Percentiles rank a stretch among this genome's conserved stretches.
These are phyloP conservation scores for Picea abies DNA, from an alignment of 83 land plant genomes.

Conservation along the genomic window DNA sequence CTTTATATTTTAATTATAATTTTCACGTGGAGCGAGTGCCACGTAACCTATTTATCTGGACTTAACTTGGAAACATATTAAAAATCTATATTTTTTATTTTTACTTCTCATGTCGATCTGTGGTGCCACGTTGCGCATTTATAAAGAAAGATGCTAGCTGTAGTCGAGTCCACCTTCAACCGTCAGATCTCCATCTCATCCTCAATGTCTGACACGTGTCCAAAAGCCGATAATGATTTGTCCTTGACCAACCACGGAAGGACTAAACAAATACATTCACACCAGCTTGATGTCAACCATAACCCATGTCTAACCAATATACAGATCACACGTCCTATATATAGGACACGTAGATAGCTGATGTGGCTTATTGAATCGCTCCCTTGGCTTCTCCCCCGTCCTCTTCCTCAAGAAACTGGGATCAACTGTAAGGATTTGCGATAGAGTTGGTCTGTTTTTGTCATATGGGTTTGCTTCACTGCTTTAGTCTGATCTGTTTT, in stretches of 20 bases:
- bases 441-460: not conserved
- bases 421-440: not conserved
- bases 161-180: not conserved
- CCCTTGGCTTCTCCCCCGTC: not conserved
- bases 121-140: slow-evolving; percentile 8
- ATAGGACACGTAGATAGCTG: slow-evolving; percentile 16
- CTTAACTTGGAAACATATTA: too few species aligned
- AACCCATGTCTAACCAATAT: not conserved
- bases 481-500: too few species aligned
- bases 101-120: not conserved
- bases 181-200: slow-evolving; percentile 11
- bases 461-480: not conserved
- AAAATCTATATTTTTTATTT: too few species aligned
- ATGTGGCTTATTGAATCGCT: not conserved
- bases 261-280: not conserved
- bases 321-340: not conserved
- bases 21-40: too few species aligned
- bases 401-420: not conserved
- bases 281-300: too few species aligned
- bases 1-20: too few species aligned
- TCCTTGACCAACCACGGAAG: not conserved
- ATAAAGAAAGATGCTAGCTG: not conserved
- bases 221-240: not conserved
- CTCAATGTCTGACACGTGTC: not conserved
- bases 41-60: too few species aligned